Evolutionary conservation across 768 basidiomycete species (phyloP).

Genomic region (Kondoa malvinella): DNA sequence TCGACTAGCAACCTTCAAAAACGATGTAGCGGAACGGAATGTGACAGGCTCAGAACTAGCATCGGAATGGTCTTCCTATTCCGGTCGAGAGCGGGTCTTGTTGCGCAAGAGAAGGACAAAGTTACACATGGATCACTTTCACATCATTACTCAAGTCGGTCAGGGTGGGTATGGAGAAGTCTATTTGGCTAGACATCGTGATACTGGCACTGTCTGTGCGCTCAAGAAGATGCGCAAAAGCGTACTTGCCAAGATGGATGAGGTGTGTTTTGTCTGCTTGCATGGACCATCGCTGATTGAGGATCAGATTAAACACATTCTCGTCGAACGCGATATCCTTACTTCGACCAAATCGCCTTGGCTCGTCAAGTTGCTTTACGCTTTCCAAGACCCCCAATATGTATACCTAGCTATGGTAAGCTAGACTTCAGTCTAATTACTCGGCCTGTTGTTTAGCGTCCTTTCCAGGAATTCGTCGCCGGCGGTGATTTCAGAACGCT

Average conservation of each 20-base stretch:
- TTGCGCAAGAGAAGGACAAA: slow-evolving; percentile 86
- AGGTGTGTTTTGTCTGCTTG: slow-evolving; percentile 39
- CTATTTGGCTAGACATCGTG: slow-evolving; percentile 82
- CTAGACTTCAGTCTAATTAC: background rate
- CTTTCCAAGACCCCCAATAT: slow-evolving; percentile 79
- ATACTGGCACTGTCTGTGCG: slow-evolving; percentile 90
- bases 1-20: slow-evolving; percentile 62
- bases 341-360: slow-evolving; percentile 95
- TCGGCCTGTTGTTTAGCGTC: background rate
- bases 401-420: slow-evolving; percentile 83
- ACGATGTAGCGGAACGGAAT: slow-evolving; percentile 52
- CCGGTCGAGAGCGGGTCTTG: slow-evolving; percentile 78
- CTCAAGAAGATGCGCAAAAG: slow-evolving; percentile 94
- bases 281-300: background rate
- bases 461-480: slow-evolving; percentile 65
- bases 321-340: slow-evolving; percentile 92
- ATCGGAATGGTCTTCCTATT: slow-evolving; percentile 81
- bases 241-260: slow-evolving; percentile 94
- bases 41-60: slow-evolving; percentile 27
- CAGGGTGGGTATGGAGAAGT: slow-evolving; percentile 99
- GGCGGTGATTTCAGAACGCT: slow-evolving; percentile 97
- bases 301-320: slow-evolving; percentile 75
- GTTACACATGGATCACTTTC: slow-evolving; percentile 81
- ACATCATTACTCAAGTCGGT: slow-evolving; percentile 95
- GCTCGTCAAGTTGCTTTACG: slow-evolving; percentile 85